Base-by-base conservation (phyloP, 2,329 filamentous ascomycete genomes). In the Clarireedia sp. region DNA sequence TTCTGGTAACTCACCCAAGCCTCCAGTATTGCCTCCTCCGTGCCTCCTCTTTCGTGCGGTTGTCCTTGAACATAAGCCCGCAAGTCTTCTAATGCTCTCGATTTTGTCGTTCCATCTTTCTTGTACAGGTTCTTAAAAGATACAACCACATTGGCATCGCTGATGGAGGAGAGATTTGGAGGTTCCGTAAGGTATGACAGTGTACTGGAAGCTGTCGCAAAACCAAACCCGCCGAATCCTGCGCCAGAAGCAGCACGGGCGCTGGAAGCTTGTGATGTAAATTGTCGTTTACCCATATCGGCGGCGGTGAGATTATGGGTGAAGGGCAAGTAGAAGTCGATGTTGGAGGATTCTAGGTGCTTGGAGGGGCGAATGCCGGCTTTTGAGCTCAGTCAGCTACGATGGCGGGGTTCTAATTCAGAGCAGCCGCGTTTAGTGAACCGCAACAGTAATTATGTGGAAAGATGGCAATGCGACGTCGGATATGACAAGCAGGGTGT, bases 71-170 rank as follows among this genome's bases (percentile, higher is more conserved):
- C 75, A 66, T 87, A 80, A 36, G 79, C 70, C 48, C 89, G 78
- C 19, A 99, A 73, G 51, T 97, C 92, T 64, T 97, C 91, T 26
- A 99, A 75, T 0, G 89, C 92, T 70, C 92, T 96, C 7, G 86
- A 79, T 69, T 96, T 95, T 38, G 94, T 99, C 10, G 84, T 95
- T 66, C 85, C 86, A 73, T 96, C 92, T 72, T 94, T 95, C 74
- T 97, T 99, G 50, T 85, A 79, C 3, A 96, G 73, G 64, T 95
- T 96, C 72, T 96, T 95, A 74, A 96, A 89, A n/a, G 85, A 83
- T 14, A 97, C 90, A 38, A 92, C 83, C 38, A 92, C 77, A 66
- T 94, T 87, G 7, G 90, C 80, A 64, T 96, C 85, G 45, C 84
- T 86, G 57, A 99, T 83, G 44, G 74, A 75, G 36, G 84, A 83